phyloP scores from a whole-genome alignment of 345 rosid species.

The Microcos paniculata region DNA sequence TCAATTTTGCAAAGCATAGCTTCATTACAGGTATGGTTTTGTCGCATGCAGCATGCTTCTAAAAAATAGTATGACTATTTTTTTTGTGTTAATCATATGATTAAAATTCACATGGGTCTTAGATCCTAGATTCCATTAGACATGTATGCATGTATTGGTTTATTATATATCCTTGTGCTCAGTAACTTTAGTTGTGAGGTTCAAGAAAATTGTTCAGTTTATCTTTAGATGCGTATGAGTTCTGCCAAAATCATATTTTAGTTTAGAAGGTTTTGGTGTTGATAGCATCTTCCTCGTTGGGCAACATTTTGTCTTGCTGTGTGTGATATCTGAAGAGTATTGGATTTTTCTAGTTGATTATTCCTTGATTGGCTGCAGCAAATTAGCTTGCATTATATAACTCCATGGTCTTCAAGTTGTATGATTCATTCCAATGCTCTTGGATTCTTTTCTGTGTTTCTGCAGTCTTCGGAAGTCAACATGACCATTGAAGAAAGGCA shows the following conservation, averaged over 20 bases:
- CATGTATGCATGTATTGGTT: not conserved
- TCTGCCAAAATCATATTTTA: not conserved
- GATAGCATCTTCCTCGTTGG: not conserved
- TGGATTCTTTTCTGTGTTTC: slow-evolving; percentile 18
- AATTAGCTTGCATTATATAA: not conserved
- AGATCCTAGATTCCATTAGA: not conserved
- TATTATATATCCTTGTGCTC: not conserved
- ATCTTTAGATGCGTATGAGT: not conserved
- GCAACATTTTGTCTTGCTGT: not conserved
- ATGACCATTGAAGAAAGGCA: slow-evolving; percentile 61
- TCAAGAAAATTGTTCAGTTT: not conserved
- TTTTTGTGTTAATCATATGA: not conserved
- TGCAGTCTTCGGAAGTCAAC: slow-evolving; percentile 43
- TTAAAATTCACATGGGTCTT: not conserved
- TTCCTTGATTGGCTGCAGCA: not conserved
- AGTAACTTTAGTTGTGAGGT: not conserved
- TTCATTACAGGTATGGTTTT: slow-evolving; percentile 54
- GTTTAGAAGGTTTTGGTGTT: not conserved
- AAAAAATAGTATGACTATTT: not conserved
- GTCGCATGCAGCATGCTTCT: not conserved
- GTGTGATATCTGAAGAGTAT: not conserved
- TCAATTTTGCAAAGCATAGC: slow-evolving; percentile 36
- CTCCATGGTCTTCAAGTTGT: not conserved
- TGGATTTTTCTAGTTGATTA: not conserved
- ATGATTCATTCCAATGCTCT: not conserved